A percentile compares a stretch with the other conserved stretches of the same genome.
Conservation (phyloP, 2,329 filamentous ascomycete genomes). For the Didymella pinodella region DNA sequence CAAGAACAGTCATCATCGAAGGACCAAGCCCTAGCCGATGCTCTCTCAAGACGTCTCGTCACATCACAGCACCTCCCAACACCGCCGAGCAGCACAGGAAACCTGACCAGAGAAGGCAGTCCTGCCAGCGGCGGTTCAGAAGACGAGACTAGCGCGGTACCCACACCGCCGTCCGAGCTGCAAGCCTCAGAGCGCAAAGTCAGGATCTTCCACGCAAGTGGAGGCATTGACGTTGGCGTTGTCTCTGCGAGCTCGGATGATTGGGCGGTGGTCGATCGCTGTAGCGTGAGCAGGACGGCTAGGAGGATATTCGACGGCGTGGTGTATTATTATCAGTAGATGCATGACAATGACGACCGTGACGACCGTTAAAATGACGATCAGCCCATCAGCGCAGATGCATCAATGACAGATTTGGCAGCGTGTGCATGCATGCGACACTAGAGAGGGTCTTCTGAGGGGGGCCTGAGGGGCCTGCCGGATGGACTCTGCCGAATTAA, state of each 20-base stretch:
- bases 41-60: neutral
- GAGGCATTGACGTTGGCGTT: slow-evolving; percentile 39
- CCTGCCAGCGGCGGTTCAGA: neutral
- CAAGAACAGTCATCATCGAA: neutral
- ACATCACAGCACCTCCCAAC: neutral
- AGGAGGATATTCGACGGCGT: slow-evolving; percentile 44
- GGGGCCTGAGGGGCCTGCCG: neutral
- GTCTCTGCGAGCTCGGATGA: slow-evolving; percentile 25
- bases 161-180: slow-evolving; percentile 7
- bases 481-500: neutral
- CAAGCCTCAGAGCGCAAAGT: slow-evolving; percentile 22
- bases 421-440: neutral
- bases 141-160: neutral
- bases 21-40: slow-evolving; percentile 1
- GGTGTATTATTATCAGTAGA: slow-evolving; percentile 35
- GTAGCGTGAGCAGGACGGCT: slow-evolving; percentile 45
- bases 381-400: too few relatives aligned
- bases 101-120: neutral
- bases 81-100: neutral
- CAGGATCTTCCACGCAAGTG: slow-evolving; percentile 35
- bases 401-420: too few relatives aligned
- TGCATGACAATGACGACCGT: neutral
- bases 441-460: too few relatives aligned
- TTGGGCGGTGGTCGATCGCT: slow-evolving; percentile 33
- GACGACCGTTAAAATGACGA: neutral